Base-by-base conservation (phyloP, 352 stramenopile genomes). In the Phytopythium montanum region DNA sequence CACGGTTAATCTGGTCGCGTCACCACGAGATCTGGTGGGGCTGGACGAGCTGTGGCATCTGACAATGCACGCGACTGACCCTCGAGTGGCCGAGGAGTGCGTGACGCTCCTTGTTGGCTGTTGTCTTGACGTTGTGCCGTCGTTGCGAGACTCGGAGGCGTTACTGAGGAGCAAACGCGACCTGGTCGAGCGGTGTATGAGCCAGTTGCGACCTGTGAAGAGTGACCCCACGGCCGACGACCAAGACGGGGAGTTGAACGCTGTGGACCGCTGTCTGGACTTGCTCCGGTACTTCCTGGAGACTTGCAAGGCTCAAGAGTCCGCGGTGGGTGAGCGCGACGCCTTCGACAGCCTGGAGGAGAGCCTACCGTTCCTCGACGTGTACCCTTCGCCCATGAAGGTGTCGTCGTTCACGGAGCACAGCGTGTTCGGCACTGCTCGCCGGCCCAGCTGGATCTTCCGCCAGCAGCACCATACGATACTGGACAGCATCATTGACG, bases 361-460 rank as follows among this genome's bases (percentile, higher is more conserved):
- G 19, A 70, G 70, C 0, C 60, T 91, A 5, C 75, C 71, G 13
- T 69, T 73, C 33, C 49, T 91, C 5, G 77, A 89, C 3, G 73
- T 85, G 5, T 89, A 75, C 46, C 81, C 81, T 13, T 91, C 81
- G 3, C 81, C 81, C 0, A 79, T 91, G 73, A 91, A 89, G 51
- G 51, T 76, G 19, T 39, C 38, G 14, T 8, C 21, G 21, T 56
- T 45, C 33, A 44, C 39, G 51, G n/a, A 44, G 33, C 28, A 34
- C 33, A 42, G 16, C 28, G 38, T 59, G 19, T 69, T 71, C 38
- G 68, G 44, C 19, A 59, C 66, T 3, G 65, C 67, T 26, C 75
- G 76, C 46, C 73, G 76, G 28, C 79, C 81, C 18, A 88, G 81
- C 38, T 90, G 78, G 80, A 80, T 72, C 10, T 88, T 87, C 38